Evolutionary conservation across 192 early-diverging fungal genomes (phyloP).

Genomic region (Umbelopsis sp.): DNA sequence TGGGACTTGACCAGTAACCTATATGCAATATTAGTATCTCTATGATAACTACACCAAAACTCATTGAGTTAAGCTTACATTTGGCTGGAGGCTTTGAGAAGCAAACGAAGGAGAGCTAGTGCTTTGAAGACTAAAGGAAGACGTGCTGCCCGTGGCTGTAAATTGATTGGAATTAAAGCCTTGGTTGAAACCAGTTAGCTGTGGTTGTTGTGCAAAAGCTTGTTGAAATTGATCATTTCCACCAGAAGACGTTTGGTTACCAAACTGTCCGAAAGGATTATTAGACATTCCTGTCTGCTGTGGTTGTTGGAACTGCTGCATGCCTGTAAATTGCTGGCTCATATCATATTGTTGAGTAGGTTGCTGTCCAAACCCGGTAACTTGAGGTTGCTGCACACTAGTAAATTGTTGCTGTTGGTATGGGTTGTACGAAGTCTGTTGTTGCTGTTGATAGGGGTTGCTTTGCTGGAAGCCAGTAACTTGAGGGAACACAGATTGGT

Average conservation of each 20-base stretch:
- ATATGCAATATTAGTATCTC: neutral
- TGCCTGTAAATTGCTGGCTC: constrained; percentile 1
- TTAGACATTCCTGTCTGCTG: constrained; percentile 22
- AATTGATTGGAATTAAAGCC: neutral
- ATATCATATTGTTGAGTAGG: constrained; percentile 5
- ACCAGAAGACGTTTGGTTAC: neutral
- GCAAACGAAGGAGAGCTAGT: constrained; percentile 2
- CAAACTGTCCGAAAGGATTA: constrained; percentile 30
- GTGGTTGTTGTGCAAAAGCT: neutral
- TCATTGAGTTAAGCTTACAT: neutral
- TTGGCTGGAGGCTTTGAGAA: neutral
- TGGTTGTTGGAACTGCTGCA: constrained; percentile 26
- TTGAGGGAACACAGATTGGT: neutral
- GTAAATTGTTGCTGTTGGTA: constrained; percentile 18
- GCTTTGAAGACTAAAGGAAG: neutral
- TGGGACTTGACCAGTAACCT: neutral
- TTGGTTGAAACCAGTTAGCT: neutral
- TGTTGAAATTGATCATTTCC: constrained; percentile 14
- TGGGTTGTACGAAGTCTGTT: constrained; percentile 25
- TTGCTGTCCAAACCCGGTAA: constrained; percentile 19
- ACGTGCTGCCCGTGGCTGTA: neutral
- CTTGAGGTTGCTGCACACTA: constrained; percentile 23
- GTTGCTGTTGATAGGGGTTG: constrained; percentile 39
- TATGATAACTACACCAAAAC: no score
- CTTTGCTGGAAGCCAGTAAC: constrained; percentile 15